Evolutionary conservation across 2,329 filamentous ascomycete genomes (phyloP), one percentile per base, ranked within the genome.

Genomic region (Dothistroma septosporum): DNA sequence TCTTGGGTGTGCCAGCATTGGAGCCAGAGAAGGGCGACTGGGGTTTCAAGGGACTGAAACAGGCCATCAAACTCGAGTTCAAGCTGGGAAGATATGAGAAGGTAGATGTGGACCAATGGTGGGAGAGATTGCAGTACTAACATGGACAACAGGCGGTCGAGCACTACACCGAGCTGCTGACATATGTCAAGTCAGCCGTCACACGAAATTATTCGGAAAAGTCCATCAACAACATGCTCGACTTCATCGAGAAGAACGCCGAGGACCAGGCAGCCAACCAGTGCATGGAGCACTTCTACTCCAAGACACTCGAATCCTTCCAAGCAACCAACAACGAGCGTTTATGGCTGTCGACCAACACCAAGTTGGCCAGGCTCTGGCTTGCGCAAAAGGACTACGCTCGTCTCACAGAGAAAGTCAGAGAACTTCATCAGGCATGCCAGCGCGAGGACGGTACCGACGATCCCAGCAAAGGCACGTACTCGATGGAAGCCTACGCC

Each of bases 131-230:
- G 55, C 53, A 60, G 55, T 35, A 68, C 72, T 72, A 65, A 68
- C 21, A 61, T 49, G 33, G 11, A 53, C 6, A 31, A 55, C 66
- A 96, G 91, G 93, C 93, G 8, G 87, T 92, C 53, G 87, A 93
- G 73, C 92, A 99, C 76, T 99, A 96, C 77, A 87, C 86, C 66
- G 92, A 97, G 78, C 90, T 99, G 32, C 86, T 99, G 66, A 97
- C 92, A 52, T 99, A 97, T 72, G 92, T 97, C 78, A 96, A 94
- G 76, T 95, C 91, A 2, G 93, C 93, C 8, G 93, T 99, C 52
- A 97, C 94, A 46, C 87, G 94, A 64, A 99, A 97, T 77, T 97
- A 97, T 77, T 97, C 94, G 1, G 94, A 99, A 77, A 97, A 97
- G 76, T 97, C 93, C 12, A 96, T 99, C 79, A 97, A 97, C 79